Base-by-base conservation (phyloP, 139 green algal genomes). In the Mesotaenium endlicherianum region DNA sequence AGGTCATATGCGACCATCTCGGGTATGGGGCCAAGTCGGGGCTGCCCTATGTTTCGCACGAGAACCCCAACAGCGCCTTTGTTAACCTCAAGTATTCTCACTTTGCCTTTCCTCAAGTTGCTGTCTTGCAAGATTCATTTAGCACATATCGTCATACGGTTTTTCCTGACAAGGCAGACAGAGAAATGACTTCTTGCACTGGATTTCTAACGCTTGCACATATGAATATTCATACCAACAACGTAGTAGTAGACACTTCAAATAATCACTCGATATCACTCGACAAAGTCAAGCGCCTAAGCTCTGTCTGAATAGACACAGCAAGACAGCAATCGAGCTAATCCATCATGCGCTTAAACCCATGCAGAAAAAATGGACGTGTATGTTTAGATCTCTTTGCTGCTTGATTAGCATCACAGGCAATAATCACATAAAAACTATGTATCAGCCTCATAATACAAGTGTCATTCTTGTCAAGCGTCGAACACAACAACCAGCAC, bases 11-110 rank as follows among this genome's bases (percentile, higher is more conserved):
- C 80, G 95, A 98, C 88, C 95, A 98, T 88, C 90, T 98, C 67
- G 90, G 91, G 16, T 60, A 93, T 53, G 95, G 95, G 49, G 92
- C 95, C 64, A 98, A 98, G 91, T 97, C 94, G 0, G 95, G 95
- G 3, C 88, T 97, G 89, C 95, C 95, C 11, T 98, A 98, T 90
- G 92, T 98, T 75, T 97, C 91, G 92, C 94, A 97, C 91, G 93
- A 86, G 87, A 98, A 98, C 89, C 94, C 95, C 36, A 92, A 75
- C 88, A 96, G 98, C 91, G 94, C 95, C 38, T 98, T 98, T 82
- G 91, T 91, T 41, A 98, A 98, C 91, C 89, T 98, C 55, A 91
- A 89, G 70, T 80, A 91, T 64, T 64, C 26, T 34, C 20, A 64
- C 20, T 34, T n/a, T n/a, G n/a, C n/a, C n/a, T n/a, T n/a, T n/a